Conservation (phyloP, 2,329 filamentous ascomycete species). For the Phyllosticta citriasiana region DNA sequence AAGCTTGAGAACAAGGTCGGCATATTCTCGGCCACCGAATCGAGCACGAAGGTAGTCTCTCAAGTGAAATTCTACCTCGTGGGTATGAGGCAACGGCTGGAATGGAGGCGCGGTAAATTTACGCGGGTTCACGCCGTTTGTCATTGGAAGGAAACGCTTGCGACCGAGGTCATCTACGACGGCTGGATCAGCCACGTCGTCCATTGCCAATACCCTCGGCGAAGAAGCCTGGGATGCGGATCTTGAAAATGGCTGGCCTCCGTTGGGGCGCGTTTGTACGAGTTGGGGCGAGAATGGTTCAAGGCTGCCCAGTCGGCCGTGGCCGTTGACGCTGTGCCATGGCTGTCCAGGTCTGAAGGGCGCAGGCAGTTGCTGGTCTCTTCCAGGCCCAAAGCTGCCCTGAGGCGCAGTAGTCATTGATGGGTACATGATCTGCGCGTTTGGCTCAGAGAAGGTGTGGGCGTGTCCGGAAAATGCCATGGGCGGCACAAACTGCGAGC, state of each 20-base stretch:
- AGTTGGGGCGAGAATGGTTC: constrained; percentile 16
- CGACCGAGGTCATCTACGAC: neutral
- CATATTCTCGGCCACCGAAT: constrained; percentile 26
- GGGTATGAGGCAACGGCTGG: neutral
- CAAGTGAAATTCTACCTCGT: neutral
- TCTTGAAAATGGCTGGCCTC: constrained; percentile 12
- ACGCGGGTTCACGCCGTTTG: constrained; percentile 7
- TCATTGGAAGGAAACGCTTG: constrained; percentile 1
- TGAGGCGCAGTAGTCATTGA: constrained; percentile 20
- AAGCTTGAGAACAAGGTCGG: constrained; percentile 28
- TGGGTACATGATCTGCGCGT: constrained; percentile 22
- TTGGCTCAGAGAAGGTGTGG: constrained; percentile 26
- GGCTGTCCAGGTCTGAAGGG: constrained; percentile 6
- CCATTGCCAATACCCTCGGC: constrained; percentile 13
- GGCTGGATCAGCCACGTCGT: neutral
- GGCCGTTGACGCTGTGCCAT: constrained; percentile 8
- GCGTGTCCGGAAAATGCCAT: constrained; percentile 24
- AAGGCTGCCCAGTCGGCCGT: constrained; percentile 14
- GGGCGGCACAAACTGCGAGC: constrained; percentile 20
- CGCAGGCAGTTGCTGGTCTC: constrained; percentile 16
- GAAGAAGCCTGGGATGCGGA: constrained; percentile 26
- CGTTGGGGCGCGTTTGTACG: constrained; percentile 17
- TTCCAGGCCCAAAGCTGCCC: constrained; percentile 18
- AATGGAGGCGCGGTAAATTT: neutral
- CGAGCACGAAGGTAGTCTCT: constrained; percentile 22